A percentile compares a stretch with the other conserved stretches of the same genome.
Conservation (phyloP, 163 green algal species). For the Prototheca wickerhamii region DNA sequence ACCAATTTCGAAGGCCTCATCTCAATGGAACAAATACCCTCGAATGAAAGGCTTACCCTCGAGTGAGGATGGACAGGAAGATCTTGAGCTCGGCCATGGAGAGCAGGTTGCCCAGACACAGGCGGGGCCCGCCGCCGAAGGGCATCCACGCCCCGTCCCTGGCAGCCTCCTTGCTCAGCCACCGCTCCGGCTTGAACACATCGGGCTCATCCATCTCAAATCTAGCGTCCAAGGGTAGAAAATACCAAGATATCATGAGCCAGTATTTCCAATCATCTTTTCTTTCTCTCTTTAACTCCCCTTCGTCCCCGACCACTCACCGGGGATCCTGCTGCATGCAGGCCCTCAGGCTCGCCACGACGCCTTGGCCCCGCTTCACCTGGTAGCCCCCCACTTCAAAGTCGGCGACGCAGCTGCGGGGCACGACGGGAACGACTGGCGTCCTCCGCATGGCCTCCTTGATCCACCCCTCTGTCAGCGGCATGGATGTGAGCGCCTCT, state of each 20-base stretch:
- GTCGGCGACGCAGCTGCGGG: slow-evolving; percentile 13
- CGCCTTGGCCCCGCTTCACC: slow-evolving; percentile 10
- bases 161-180: slow-evolving; percentile 5
- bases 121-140: slow-evolving; percentile 20
- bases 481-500: slow-evolving; percentile 26
- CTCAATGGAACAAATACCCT: too few species aligned
- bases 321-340: slow-evolving; percentile 11
- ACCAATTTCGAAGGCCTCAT: too few species aligned
- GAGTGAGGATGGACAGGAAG: slow-evolving; percentile 2
- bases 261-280: too few species aligned
- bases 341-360: slow-evolving; percentile 9
- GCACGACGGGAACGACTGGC: slow-evolving; percentile 14
- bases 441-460: slow-evolving; percentile 34
- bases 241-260: not conserved
- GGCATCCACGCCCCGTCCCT: slow-evolving; percentile 14
- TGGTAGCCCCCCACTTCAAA: slow-evolving; percentile 23
- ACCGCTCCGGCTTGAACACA: slow-evolving; percentile 27
- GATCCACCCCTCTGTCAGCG: slow-evolving; percentile 32
- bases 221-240: not conserved
- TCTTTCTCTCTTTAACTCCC: not conserved
- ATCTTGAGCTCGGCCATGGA: slow-evolving; percentile 10
- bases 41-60: too few species aligned
- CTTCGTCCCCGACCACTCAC: not conserved
- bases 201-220: slow-evolving; percentile 1
- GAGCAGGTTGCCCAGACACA: slow-evolving; percentile 7